Percentiles rank a stretch among this genome's conserved stretches.
These are phyloP conservation scores for Parascedosporium putredinis DNA, from an alignment of 2,329 filamentous ascomycete genomes.

Conservation along the genomic window DNA sequence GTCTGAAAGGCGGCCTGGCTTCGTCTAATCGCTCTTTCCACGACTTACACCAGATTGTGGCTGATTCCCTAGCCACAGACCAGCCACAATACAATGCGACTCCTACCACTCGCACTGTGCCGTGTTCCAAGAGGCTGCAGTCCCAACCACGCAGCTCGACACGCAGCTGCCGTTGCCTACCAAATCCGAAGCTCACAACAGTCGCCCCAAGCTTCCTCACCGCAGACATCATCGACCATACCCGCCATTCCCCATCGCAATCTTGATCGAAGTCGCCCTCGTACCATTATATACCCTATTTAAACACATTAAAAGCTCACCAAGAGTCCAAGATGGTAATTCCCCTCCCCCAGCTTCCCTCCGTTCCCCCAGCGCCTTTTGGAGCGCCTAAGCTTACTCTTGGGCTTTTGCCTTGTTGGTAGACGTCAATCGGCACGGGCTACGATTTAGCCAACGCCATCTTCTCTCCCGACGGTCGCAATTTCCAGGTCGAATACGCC, in stretches of 20 bases:
- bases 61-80: background rate
- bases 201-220: constrained; percentile 12
- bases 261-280: background rate
- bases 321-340: background rate
- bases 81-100: background rate
- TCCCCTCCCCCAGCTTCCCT: background rate
- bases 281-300: background rate
- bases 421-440: constrained; percentile 99
- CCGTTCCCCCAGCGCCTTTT: background rate
- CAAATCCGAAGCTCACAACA: constrained; percentile 9
- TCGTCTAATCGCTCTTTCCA: background rate
- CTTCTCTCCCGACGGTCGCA: constrained; percentile 97
- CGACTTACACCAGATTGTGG: background rate
- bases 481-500: constrained; percentile 98
- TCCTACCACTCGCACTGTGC: background rate
- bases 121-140: constrained; percentile 7
- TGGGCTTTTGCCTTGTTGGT: constrained; percentile 5
- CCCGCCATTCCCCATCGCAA: background rate
- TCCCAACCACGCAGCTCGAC: constrained; percentile 8
- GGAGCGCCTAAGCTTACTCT: constrained; percentile 2
- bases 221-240: constrained; percentile 1
- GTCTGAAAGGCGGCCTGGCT: too few relatives aligned
- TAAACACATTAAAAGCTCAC: too few relatives aligned
- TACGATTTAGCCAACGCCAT: constrained; percentile 99
- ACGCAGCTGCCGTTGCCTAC: constrained; percentile 9